phyloP scores from a whole-genome alignment of 1,284 basidiomycete genomes.

The Cryptococcus jaspeensis region DNA sequence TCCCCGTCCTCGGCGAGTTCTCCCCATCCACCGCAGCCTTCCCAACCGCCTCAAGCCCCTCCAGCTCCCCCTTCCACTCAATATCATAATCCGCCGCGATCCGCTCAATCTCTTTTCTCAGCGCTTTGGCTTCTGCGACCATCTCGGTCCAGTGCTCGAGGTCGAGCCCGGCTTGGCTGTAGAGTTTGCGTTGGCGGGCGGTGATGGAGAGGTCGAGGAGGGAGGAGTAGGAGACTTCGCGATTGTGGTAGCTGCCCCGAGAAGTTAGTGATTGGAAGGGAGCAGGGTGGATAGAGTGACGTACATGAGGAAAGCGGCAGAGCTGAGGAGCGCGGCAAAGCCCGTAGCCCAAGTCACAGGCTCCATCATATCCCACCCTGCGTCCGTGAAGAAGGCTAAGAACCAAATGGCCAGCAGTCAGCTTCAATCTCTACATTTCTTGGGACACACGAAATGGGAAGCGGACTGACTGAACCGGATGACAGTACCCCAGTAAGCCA shows the following conservation, averaged over 20 bases:
- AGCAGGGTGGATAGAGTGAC: not conserved
- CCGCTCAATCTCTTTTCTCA: slow-evolving; percentile 59
- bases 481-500: slow-evolving; percentile 64
- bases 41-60: slow-evolving; percentile 22
- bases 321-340: slow-evolving; percentile 32
- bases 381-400: slow-evolving; percentile 37
- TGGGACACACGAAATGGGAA: not conserved
- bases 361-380: slow-evolving; percentile 65
- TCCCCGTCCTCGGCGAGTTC: too few relatives aligned
- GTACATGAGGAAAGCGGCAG: slow-evolving; percentile 34
- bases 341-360: slow-evolving; percentile 53
- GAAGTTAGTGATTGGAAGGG: not conserved
- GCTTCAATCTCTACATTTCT: not conserved
- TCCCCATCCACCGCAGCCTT: slow-evolving; percentile 9
- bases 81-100: slow-evolving; percentile 65
- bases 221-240: slow-evolving; percentile 67
- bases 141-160: slow-evolving; percentile 62
- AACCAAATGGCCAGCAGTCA: not conserved
- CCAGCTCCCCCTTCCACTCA: slow-evolving; percentile 50
- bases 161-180: slow-evolving; percentile 62
- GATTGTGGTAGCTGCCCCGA: slow-evolving; percentile 62
- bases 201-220: slow-evolving; percentile 61
- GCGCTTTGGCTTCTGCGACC: slow-evolving; percentile 56
- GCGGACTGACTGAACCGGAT: slow-evolving; percentile 56
- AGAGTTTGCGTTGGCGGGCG: slow-evolving; percentile 59